Percentiles rank a stretch among this genome's conserved stretches.
phyloP scores from a whole-genome alignment of 2,329 filamentous ascomycete genomes.

The Microsporum ferrugineum region DNA sequence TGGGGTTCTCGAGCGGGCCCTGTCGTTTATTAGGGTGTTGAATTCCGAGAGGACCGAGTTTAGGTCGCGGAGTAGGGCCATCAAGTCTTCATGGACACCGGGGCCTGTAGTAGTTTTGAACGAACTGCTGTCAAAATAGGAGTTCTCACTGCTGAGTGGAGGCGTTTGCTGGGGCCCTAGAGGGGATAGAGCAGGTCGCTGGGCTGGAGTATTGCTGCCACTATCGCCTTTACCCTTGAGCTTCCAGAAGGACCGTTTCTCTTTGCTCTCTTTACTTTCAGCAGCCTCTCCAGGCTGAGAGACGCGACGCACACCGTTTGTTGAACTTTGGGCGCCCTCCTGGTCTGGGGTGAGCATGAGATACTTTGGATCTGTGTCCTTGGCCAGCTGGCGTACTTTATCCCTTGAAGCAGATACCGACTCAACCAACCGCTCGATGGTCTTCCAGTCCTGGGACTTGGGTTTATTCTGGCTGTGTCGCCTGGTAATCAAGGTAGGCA shows the following conservation, averaged over 20 bases:
- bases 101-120: neutral
- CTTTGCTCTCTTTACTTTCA: slow-evolving; percentile 42
- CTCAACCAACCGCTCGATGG: slow-evolving; percentile 74
- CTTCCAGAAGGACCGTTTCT: slow-evolving; percentile 80
- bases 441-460: slow-evolving; percentile 76
- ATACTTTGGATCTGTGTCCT: slow-evolving; percentile 64
- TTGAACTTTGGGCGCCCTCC: slow-evolving; percentile 15
- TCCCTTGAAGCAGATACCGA: slow-evolving; percentile 79
- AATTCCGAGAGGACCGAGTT: slow-evolving; percentile 78
- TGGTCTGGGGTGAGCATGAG: slow-evolving; percentile 15
- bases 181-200: slow-evolving; percentile 32
- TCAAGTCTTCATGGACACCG: slow-evolving; percentile 68
- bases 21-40: slow-evolving; percentile 61
- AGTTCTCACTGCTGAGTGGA: slow-evolving; percentile 30
- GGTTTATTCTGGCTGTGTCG: slow-evolving; percentile 30
- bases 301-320: slow-evolving; percentile 18
- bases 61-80: slow-evolving; percentile 70
- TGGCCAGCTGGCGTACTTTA: slow-evolving; percentile 72
- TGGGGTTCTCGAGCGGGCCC: slow-evolving; percentile 47
- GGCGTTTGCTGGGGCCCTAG: slow-evolving; percentile 37
- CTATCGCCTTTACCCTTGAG: slow-evolving; percentile 57
- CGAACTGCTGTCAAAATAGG: neutral
- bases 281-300: slow-evolving; percentile 28
- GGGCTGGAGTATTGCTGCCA: slow-evolving; percentile 23
- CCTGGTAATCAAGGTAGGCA: slow-evolving; percentile 23